Evolutionary conservation across 2,329 filamentous ascomycete species (phyloP).

Genomic region (Berkeleyomyces basicola): DNA sequence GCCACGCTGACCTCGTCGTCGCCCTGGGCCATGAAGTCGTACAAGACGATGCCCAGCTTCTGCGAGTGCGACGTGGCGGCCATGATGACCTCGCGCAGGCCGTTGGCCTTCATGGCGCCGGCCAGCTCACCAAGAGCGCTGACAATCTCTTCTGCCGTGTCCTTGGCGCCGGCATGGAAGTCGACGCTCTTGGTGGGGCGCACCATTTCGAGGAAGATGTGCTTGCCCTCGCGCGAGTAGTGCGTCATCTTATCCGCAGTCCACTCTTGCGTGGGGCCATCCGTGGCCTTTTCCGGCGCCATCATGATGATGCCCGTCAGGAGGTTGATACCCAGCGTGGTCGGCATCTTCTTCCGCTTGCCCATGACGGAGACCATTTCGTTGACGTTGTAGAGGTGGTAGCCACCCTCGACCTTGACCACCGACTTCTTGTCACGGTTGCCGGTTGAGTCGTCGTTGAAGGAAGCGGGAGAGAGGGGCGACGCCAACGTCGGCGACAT

Average conservation of each 20-base stretch:
- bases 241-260: constrained; percentile 88
- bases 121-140: constrained; percentile 74
- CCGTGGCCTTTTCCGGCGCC: constrained; percentile 65
- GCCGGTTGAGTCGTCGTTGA: constrained; percentile 32
- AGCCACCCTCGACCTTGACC: constrained; percentile 35
- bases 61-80: constrained; percentile 53
- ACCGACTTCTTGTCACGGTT: constrained; percentile 29
- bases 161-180: constrained; percentile 93
- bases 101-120: constrained; percentile 68
- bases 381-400: constrained; percentile 90
- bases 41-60: constrained; percentile 75
- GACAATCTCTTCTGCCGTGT: constrained; percentile 89
- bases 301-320: constrained; percentile 80
- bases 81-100: constrained; percentile 69
- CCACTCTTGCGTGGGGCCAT: constrained; percentile 84
- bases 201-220: constrained; percentile 88
- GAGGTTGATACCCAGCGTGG: constrained; percentile 86
- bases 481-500: constrained; percentile 10
- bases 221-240: constrained; percentile 94
- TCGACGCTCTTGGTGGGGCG: constrained; percentile 87
- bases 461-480: constrained; percentile 8
- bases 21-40: constrained; percentile 92
- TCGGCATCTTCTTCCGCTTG: constrained; percentile 95
- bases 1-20: constrained; percentile 91
- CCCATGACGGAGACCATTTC: constrained; percentile 96